Base-by-base conservation (phyloP, 1,139 yeast genomes). In the Scheffersomyces quercinus region DNA sequence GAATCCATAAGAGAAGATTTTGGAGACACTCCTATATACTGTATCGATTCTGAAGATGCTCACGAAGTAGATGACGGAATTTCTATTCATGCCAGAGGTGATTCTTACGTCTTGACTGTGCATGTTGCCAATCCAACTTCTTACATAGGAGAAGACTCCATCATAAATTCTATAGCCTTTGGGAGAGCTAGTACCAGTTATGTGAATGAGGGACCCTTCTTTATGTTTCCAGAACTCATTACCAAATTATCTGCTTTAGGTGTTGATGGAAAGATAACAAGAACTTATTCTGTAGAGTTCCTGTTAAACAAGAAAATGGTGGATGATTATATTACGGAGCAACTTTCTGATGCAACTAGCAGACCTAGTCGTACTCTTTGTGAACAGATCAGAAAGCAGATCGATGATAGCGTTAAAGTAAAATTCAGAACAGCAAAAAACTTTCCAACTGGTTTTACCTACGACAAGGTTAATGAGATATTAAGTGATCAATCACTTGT, bases 21-120 rank as follows among this genome's bases (percentile, higher is more conserved):
- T 47, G 60, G 59, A 0, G 58, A 68, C 10, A 64, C 76, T 32
- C 79, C 84, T 0, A 83, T 91, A 0, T 93, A 83, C 59, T 90
- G 98, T 64, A 90, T 93, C 46, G 99, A 93, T 64, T 77, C 85
- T 3, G 81, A 73, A 10, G 76, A 75, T 36, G 97, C 98, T 0
- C 85, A 86, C 54, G 99, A 93, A 63, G 87, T 93, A 48, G 99
- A 93, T 62, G 99, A 93, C 63, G 99, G 98, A 37, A 75, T 93
- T 26, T 82, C 96, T 0, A 67, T 93, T 14, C 69, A 70, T 33
- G 60, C 59, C 28, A 47, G 66, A 0, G 65, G 62, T 0, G 62
- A 64, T 1, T 56, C 59, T 4, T 77, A 70, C 53, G 66, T 68
- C 2, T 56, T 91, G 5, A 78, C 85, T 29, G 74, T 89, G 6